Evolutionary conservation across 495 filamentous ascomycete species (phyloP), one percentile per base, ranked within the genome.

Genomic region (Copromyces sp.): DNA sequence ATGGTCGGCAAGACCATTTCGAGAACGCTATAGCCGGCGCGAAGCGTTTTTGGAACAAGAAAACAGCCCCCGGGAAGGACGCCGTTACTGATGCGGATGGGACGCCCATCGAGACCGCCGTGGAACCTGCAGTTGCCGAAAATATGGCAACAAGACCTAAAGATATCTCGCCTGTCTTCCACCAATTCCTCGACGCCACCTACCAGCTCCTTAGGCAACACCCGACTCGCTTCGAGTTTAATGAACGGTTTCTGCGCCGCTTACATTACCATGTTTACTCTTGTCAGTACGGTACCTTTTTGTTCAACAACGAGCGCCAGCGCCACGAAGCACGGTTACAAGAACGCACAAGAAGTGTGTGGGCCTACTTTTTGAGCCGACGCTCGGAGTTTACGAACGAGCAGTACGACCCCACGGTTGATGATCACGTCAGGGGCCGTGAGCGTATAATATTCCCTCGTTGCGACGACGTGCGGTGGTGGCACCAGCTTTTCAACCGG

Each of bases 281-380:
- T 4, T 97, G 95, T 73, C 96, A 99, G 78, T 99, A 97, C 74
- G 96, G 96, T 59, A 97, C 94, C 1, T 99, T 99, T 79, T 85
- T 99, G 45, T 97, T 91, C 82, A 97, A 99, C 83, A 95, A 89
- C 75, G 96, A 99, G 77, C 95, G 94, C 75, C 91, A 97, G 75
- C 90, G 96, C 0, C 81, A 89, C 20, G 93, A 97, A n/a, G 86
- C 88, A 7, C 84, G 84, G 3, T 91, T 93, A 0, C 84, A 85
- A 39, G 88, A 92, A 73, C 87, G 89, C 29, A 97, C 94, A n/a
- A 84, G 91, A 29, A 95, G 92, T 72, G 96, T 98, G 3, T 99
- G 96, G 95, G 90, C 93, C 72, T 98, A 98, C 81, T 98, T 99
- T 83, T 83, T 98, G 24, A 87, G 90, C 14, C 86, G 93, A 3